Percentiles rank a stretch among this genome's conserved stretches.
phyloP scores from a whole-genome alignment of 2,329 filamentous ascomycete species.

The Neocatenulostroma microsporum region DNA sequence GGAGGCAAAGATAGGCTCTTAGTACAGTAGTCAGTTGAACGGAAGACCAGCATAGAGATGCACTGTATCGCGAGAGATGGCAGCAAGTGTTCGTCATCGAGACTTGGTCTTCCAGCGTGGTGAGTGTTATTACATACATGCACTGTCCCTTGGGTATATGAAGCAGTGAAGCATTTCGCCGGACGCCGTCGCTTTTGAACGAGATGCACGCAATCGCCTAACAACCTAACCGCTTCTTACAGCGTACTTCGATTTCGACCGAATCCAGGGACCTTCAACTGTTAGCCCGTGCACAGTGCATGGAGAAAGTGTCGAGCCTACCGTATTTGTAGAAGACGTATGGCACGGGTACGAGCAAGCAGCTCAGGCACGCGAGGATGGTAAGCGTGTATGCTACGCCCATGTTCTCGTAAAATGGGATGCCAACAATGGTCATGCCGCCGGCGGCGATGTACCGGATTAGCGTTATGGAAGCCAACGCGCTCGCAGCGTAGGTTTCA shows the following conservation, averaged over 20 bases:
- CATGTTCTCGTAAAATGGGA: conserved; percentile 35
- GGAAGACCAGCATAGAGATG: too few species aligned
- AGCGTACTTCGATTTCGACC: conserved; percentile 23
- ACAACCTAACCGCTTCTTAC: conserved; percentile 1
- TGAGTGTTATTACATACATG: too few species aligned
- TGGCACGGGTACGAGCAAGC: conserved; percentile 32
- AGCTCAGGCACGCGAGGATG: conserved; percentile 28
- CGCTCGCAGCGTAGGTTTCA: conserved; percentile 45
- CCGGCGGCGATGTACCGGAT: conserved; percentile 36
- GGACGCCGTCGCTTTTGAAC: too few species aligned
- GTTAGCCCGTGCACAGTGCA: not conserved
- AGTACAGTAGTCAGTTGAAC: too few species aligned
- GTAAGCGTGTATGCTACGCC: conserved; percentile 31
- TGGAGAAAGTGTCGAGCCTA: too few species aligned
- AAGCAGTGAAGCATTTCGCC: too few species aligned
- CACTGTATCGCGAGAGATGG: too few species aligned
- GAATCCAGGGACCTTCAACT: conserved; percentile 16
- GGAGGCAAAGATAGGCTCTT: too few species aligned
- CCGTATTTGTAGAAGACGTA: conserved; percentile 41
- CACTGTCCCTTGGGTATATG: too few species aligned
- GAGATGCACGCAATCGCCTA: too few species aligned
- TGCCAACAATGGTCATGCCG: conserved; percentile 33
- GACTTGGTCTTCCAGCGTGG: too few species aligned
- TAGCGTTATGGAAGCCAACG: conserved; percentile 36
- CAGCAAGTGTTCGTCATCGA: too few species aligned